Evolutionary conservation across 352 stramenopile genomes (phyloP).

Genomic region (Pythium oligandrum): DNA sequence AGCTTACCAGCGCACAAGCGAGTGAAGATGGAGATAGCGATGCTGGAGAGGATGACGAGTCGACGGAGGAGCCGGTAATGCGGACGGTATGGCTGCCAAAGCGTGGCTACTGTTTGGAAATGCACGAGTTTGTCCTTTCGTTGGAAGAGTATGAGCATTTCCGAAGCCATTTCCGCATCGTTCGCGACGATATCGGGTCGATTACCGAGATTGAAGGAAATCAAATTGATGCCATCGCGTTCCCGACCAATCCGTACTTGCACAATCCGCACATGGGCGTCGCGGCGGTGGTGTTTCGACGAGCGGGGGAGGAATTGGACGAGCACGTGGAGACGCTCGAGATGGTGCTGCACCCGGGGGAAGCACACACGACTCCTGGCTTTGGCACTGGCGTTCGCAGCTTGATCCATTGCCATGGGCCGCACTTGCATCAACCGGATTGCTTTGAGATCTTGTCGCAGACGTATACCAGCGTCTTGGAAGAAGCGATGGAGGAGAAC

Average conservation of each 20-base stretch:
- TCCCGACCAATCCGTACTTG: conserved; percentile 38
- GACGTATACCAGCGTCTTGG: conserved; percentile 40
- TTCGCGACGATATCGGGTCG: conserved; percentile 32
- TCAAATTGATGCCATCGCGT: conserved; percentile 37
- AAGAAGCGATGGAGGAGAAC: conserved; percentile 29
- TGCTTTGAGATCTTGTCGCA: conserved; percentile 32
- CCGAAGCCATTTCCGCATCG: conserved; percentile 16
- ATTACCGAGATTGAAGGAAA: conserved; percentile 26
- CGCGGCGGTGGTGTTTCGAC: conserved; percentile 34
- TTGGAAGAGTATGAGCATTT: conserved; percentile 27
- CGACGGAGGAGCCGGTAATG: conserved; percentile 24
- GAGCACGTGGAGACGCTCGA: conserved; percentile 26
- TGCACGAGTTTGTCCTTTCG: conserved; percentile 33
- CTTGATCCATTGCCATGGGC: conserved; percentile 57
- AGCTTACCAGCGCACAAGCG: neutral
- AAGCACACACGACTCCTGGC: conserved; percentile 38
- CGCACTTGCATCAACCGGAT: conserved; percentile 24
- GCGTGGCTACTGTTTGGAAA: conserved; percentile 14
- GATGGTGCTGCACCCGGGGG: conserved; percentile 21
- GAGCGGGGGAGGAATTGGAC: conserved; percentile 28
- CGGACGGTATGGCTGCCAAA: conserved; percentile 5
- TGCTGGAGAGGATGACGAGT: conserved; percentile 11
- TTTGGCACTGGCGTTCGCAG: conserved; percentile 39
- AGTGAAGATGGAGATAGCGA: conserved; percentile 18
- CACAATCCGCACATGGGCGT: conserved; percentile 37